Percentiles rank a stretch among this genome's conserved stretches.
Evolutionary conservation across 768 basidiomycete species (phyloP).

Genomic region (Termitomyces sp.): DNA sequence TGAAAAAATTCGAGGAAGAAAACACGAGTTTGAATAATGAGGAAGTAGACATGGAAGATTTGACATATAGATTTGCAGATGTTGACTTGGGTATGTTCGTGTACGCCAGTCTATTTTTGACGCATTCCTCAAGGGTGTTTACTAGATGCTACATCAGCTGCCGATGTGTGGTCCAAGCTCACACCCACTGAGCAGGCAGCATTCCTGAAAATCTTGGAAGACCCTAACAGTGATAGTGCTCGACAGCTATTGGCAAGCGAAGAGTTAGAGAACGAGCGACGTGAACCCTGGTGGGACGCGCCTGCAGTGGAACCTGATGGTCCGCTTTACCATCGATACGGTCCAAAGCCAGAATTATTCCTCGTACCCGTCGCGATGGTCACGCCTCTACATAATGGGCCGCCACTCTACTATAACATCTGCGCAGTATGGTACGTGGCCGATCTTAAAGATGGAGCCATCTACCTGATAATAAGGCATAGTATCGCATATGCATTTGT

Average conservation of each 20-base stretch:
- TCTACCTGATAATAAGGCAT: constrained; percentile 1
- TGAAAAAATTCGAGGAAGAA: constrained; percentile 70
- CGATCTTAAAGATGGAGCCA: neutral
- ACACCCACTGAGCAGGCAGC: constrained; percentile 51
- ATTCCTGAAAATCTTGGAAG: constrained; percentile 52
- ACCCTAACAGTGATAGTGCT: constrained; percentile 58
- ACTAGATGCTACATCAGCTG: constrained; percentile 49
- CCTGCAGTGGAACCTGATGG: constrained; percentile 10
- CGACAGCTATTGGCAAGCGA: constrained; percentile 54
- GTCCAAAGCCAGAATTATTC: constrained; percentile 37
- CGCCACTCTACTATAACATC: constrained; percentile 62
- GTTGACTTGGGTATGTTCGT: constrained; percentile 55
- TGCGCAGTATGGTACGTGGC: constrained; percentile 57
- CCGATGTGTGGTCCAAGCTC: constrained; percentile 57
- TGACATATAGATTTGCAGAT: constrained; percentile 44
- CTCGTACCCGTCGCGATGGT: constrained; percentile 39
- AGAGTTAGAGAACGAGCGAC: constrained; percentile 42
- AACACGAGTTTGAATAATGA: constrained; percentile 31
- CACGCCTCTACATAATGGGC: constrained; percentile 27
- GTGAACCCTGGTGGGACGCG: constrained; percentile 73
- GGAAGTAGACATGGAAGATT: constrained; percentile 30
- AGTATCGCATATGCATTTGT: constrained; percentile 68
- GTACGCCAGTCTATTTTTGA: neutral
- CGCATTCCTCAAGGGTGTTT: neutral
- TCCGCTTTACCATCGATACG: constrained; percentile 18